Evolutionary conservation across 495 filamentous ascomycete genomes (phyloP), one percentile per base, ranked within the genome.

Genomic region (Neurospora cerealis): DNA sequence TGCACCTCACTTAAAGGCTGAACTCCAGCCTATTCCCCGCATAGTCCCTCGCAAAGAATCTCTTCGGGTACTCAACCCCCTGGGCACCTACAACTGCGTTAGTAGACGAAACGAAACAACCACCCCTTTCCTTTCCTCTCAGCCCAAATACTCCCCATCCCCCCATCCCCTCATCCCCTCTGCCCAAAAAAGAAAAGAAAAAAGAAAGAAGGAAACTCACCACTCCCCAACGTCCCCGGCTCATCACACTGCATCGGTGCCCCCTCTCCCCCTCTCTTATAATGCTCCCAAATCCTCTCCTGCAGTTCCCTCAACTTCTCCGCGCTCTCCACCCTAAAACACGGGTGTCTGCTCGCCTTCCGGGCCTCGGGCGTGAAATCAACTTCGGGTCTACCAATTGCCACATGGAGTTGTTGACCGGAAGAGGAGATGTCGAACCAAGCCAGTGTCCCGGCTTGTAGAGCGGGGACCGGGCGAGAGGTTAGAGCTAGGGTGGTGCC

Each of bases 31-130:
- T 74, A 78, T 91, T 91, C 9, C 89, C 89, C 7, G 87, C 88
- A 83, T 83, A 91, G 75, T 91, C 89, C 71, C 89, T 82, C 1
- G 88, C 89, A 79, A 91, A 91, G 80, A 91, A 91, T 24, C 89
- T 81, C 38, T 78, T 82, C 2, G 88, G 88, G 76, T 89, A 90
- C 75, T 90, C 89, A 2, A 85, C 86, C 0, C 86, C 88, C 75
- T 87, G 80, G 0, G 80, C 78, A 6, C 88, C 88, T 88, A 69
- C 62, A 24, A 28, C 37, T 3, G 9, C 41, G 48, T 72, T 70
- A 60, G 39, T 11, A 70, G 38, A 11, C 11, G 38, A 8, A 28
- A 36, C 71, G 34, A 21, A 46, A 46, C 34, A 24, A 28, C 28
- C 21, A 46, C 28, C 17, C 34, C 13, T 2, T 34, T 37, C 44